Conservation (phyloP, 2,329 filamentous ascomycete species). For the Hortaea sp. region DNA sequence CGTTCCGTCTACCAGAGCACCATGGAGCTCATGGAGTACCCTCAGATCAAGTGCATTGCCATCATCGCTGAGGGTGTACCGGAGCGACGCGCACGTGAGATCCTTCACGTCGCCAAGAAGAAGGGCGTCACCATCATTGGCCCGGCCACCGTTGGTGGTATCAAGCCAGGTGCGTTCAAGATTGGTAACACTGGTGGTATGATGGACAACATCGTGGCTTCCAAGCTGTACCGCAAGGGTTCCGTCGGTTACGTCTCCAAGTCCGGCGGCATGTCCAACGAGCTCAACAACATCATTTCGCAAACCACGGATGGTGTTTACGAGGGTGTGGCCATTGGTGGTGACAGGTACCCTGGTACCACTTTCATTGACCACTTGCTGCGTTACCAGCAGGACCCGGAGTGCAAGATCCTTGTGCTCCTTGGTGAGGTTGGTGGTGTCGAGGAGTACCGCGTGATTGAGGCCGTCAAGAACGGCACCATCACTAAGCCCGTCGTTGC, state of each 20-base stretch:
- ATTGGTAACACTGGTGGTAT: conserved; percentile 99
- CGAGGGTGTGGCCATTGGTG: conserved; percentile 98
- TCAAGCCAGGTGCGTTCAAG: conserved; percentile 99
- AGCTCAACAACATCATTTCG: conserved; percentile 98
- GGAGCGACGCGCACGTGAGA: conserved; percentile 96
- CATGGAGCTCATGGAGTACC: conserved; percentile 94
- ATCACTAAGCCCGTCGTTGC: conserved; percentile 99
- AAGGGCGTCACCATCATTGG: conserved; percentile 99
- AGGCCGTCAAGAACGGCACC: conserved; percentile 84
- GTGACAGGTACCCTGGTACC: conserved; percentile 96
- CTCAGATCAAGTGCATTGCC: conserved; percentile 96
- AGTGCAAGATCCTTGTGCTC: conserved; percentile 93
- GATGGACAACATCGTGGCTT: conserved; percentile 99
- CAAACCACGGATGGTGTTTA: conserved; percentile 96
- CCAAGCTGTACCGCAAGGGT: conserved; percentile 98
- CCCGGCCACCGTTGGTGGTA: conserved; percentile 94
- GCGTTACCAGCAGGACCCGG: conserved; percentile 89
- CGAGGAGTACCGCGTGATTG: conserved; percentile 98
- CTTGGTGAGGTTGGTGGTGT: conserved; percentile 98
- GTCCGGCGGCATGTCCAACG: conserved; percentile 99
- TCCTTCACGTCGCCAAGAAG: conserved; percentile 90
- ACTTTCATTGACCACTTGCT: conserved; percentile 99
- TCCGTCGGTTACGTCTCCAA: conserved; percentile 99
- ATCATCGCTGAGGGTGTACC: conserved; percentile 99
- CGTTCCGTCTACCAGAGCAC: conserved; percentile 98